Evolutionary conservation across 2,329 filamentous ascomycete species (phyloP).

Genomic region (Sphaerulina musiva): DNA sequence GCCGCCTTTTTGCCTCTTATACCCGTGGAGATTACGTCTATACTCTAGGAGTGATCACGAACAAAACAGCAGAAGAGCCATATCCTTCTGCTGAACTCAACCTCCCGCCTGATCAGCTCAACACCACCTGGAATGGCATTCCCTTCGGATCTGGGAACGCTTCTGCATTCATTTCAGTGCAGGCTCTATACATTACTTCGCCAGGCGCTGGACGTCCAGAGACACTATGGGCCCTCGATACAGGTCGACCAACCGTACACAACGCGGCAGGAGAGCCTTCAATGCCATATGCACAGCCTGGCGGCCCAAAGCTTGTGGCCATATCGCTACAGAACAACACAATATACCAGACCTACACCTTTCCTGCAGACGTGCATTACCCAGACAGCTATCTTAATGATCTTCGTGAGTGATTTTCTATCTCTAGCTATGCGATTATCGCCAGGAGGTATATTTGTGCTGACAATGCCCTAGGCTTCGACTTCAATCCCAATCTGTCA

Average conservation of each 20-base stretch:
- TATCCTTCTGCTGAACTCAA: conserved; percentile 42
- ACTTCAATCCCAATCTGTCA: conserved; percentile 38
- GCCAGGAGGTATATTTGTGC: not conserved
- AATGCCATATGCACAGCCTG: conserved; percentile 42
- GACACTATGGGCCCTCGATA: conserved; percentile 44
- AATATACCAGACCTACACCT: conserved; percentile 39
- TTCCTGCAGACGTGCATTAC: conserved; percentile 40
- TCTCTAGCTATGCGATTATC: not conserved
- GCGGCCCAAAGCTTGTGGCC: conserved; percentile 42
- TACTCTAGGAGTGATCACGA: conserved; percentile 44
- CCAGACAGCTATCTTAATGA: conserved; percentile 46
- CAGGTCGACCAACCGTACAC: conserved; percentile 41
- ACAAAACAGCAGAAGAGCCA: conserved; percentile 43
- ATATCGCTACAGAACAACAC: conserved; percentile 39
- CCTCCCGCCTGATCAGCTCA: conserved; percentile 32
- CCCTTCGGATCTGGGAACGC: conserved; percentile 42
- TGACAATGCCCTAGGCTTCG: conserved; percentile 29
- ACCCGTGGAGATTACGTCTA: conserved; percentile 43
- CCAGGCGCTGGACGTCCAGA: conserved; percentile 34
- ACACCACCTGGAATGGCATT: conserved; percentile 38
- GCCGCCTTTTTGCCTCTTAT: conserved; percentile 43
- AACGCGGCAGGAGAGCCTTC: conserved; percentile 33
- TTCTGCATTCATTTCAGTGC: conserved; percentile 40
- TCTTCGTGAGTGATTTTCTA: conserved; percentile 29
- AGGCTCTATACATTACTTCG: conserved; percentile 43